phyloP scores from a whole-genome alignment of 1,284 basidiomycete species.

The Microbotryum saponariae region DNA sequence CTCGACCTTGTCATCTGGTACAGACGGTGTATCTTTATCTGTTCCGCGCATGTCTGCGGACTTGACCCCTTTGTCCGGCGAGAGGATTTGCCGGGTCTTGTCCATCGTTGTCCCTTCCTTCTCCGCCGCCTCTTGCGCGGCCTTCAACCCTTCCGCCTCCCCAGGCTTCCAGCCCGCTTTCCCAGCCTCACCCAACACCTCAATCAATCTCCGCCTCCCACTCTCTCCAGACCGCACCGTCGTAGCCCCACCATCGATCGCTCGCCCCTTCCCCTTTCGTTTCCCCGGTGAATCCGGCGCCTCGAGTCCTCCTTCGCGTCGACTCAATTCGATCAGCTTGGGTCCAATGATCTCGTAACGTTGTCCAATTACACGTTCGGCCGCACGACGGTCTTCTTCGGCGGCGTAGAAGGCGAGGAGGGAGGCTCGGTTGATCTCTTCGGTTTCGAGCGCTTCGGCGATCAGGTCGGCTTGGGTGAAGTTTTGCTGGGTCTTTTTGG shows the following conservation, averaged over 20 bases:
- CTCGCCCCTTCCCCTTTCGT: slow-evolving; percentile 6
- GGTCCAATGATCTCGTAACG: slow-evolving; percentile 56
- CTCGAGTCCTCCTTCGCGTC: slow-evolving; percentile 45
- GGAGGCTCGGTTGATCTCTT: slow-evolving; percentile 72
- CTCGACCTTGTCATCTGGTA: neutral
- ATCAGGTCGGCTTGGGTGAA: slow-evolving; percentile 73
- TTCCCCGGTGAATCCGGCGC: slow-evolving; percentile 7
- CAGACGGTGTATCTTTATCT: neutral
- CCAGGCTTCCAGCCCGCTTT: slow-evolving; percentile 20
- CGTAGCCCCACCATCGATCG: neutral
- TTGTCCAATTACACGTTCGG: slow-evolving; percentile 54
- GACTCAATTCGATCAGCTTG: slow-evolving; percentile 64
- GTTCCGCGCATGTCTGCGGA: too few species aligned
- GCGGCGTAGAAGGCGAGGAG: slow-evolving; percentile 65
- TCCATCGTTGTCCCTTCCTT: too few species aligned
- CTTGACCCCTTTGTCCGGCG: too few species aligned
- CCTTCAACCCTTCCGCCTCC: neutral
- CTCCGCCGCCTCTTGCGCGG: neutral
- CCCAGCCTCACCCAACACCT: slow-evolving; percentile 23
- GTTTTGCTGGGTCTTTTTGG: slow-evolving; percentile 48
- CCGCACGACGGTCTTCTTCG: slow-evolving; percentile 71
- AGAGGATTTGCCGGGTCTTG: too few species aligned
- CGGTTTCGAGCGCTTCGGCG: slow-evolving; percentile 68
- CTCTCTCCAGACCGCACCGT: neutral
- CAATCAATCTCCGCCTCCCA: slow-evolving; percentile 17